Base-by-base conservation (phyloP, 2,329 filamentous ascomycete genomes). In the Calonectria ilicicola region DNA sequence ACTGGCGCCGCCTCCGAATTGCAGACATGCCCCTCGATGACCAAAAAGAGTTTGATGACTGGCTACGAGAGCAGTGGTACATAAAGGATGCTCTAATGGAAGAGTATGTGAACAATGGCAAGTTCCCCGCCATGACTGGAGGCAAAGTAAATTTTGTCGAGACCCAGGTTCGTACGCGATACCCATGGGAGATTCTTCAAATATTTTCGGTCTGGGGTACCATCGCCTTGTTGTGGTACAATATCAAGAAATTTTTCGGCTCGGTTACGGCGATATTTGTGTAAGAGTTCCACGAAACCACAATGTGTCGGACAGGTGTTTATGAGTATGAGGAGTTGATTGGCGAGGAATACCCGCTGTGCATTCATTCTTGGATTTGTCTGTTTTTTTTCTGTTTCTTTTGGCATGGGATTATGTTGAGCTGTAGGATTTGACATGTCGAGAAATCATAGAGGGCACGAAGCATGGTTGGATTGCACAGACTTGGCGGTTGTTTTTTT, bases 41-140 rank as follows among this genome's bases (percentile, higher is more conserved):
- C 77, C 88, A 90, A 19, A 89, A 93, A 47, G 87, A 90, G 8
- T 99, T 99, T 80, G 95, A 97, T 70, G 80, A 88, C 3, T 99
- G 97, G 97, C 87, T 98, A 32, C 90, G 92, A 38, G 92, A 94
- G 69, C 90, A 95, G 53, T 99, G 97, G 97, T 91, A 93, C 64
- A 95, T 98, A 82, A 99, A 99, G 83, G 96, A 99, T 79, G 91
- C 91, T 35, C 88, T 98, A 56, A 91, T 99, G 80, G 95, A 98
- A 77, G 90, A 95, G 76, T 98, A 95, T 82, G 86, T 93, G 68
- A 88, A 89, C 19, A 96, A 93, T 2, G 95, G 94, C 3, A 90
- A 93, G 23, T 98, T 98, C 80, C 97, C 97, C 0, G 88, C 92
- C 5, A 92, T 93, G 75, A 86, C 91, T 8, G 86, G 83, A 19